Percentiles rank a stretch among this genome's conserved stretches.
Conservation (phyloP, 1,284 basidiomycete species). For the Pascua guehoae region DNA sequence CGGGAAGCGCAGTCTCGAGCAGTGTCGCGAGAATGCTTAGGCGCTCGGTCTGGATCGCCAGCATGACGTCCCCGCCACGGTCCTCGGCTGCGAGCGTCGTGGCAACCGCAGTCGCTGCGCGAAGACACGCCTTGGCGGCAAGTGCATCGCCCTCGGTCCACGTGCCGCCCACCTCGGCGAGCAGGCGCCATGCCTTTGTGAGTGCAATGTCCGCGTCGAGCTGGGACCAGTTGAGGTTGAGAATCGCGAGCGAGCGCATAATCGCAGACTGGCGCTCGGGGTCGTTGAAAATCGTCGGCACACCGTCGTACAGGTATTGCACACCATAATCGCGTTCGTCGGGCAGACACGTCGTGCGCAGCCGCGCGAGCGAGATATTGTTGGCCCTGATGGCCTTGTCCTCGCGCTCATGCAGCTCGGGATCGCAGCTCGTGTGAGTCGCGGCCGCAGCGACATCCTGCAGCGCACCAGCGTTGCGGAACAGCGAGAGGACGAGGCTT, state of each 20-base stretch:
- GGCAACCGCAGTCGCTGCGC: slow-evolving; percentile 63
- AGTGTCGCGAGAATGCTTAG: slow-evolving; percentile 69
- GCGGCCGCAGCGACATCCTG: slow-evolving; percentile 33
- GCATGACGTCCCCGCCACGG: slow-evolving; percentile 77
- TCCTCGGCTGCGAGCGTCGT: slow-evolving; percentile 65
- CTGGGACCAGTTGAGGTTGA: slow-evolving; percentile 65
- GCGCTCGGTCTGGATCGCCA: slow-evolving; percentile 71
- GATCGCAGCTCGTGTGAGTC: slow-evolving; percentile 32
- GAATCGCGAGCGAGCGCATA: slow-evolving; percentile 45
- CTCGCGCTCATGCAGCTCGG: slow-evolving; percentile 38
- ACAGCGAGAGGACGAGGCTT: slow-evolving; percentile 33
- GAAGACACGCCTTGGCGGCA: slow-evolving; percentile 59
- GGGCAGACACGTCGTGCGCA: slow-evolving; percentile 62
- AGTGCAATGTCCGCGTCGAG: slow-evolving; percentile 72
- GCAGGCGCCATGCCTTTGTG: slow-evolving; percentile 71
- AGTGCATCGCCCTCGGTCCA: slow-evolving; percentile 60
- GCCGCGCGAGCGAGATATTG: slow-evolving; percentile 39
- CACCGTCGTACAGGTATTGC: slow-evolving; percentile 62
- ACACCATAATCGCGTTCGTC: slow-evolving; percentile 75
- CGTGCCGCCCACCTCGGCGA: slow-evolving; percentile 64
- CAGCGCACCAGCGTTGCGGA: slow-evolving; percentile 39
- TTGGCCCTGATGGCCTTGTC: slow-evolving; percentile 22
- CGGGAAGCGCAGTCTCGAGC: slow-evolving; percentile 64
- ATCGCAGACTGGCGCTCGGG: slow-evolving; percentile 46
- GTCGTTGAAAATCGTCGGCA: slow-evolving; percentile 27